Base-by-base conservation (phyloP, 2,329 filamentous ascomycete genomes). In the Beauveria bassiana region DNA sequence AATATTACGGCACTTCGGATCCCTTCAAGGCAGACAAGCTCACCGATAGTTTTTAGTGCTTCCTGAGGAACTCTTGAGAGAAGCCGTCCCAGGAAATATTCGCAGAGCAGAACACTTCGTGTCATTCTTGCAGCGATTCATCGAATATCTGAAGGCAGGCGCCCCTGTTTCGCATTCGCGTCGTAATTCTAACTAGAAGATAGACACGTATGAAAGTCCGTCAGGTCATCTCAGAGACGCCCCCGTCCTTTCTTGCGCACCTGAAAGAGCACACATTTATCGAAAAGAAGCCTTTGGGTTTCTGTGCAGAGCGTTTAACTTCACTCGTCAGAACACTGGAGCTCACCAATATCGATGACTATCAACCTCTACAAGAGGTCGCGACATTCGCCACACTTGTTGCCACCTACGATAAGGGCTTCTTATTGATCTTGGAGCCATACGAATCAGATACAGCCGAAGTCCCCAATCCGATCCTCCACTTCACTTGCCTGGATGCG, bases 271-370 rank as follows among this genome's bases (percentile, higher is more conserved):
- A 96, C 61, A 99, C 96, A 0, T 99, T 96, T 70, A 99, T 99
- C 69, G 95, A 99, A 72, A 91, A 91, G 73, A 99, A 99, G 69
- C 95, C 95, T 0, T 75, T 99, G 12, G 82, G 90, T 55, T 99
- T 99, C 74, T 99, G 96, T 70, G 92, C 95, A 0, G 96, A 99
- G 75, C 86, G 95, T 45, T 78, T 99, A 14, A 96, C 95, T 0
- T 99, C 93, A 0, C 85, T 99, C 7, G 93, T 99, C 20, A 85
- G 96, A 62, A 99, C 95, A 0, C 82, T 99, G 18, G 95, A 99
- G 73, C 86, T 99, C 62, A 96, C 93, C 38, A 98, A 96, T 68
- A 97, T 99, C 64, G 95, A 99, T 76, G 96, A 99, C 72, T 99
- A 96, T 71, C 93, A 97, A 68, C 90, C 95, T 6, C 81, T 99